Conservation (phyloP, 495 filamentous ascomycete species). For the Xylaria scruposa region DNA sequence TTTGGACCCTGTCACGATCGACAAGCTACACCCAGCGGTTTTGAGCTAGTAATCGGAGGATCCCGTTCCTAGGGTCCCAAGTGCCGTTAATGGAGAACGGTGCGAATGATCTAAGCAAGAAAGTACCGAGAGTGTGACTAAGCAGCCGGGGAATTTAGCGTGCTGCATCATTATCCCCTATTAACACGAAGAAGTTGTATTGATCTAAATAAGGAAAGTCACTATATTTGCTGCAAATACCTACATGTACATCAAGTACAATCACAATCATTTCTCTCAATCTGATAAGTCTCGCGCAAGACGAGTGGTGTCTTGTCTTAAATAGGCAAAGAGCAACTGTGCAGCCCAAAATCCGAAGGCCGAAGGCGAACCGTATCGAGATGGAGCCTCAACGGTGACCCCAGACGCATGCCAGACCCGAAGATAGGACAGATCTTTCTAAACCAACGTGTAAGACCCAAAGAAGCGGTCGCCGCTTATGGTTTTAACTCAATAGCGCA, state of each 20-base stretch:
- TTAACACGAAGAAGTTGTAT: background rate
- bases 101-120: background rate
- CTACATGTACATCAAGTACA: background rate
- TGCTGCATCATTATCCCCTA: background rate
- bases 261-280: background rate
- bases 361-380: background rate
- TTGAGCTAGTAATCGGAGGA: background rate
- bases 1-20: too few relatives aligned
- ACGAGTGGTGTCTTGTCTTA: background rate
- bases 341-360: background rate
- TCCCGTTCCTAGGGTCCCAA: background rate
- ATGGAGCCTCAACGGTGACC: background rate
- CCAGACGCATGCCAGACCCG: background rate
- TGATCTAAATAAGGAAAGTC: too few relatives aligned
- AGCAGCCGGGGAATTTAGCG: background rate
- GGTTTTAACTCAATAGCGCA: background rate
- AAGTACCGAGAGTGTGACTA: background rate
- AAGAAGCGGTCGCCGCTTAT: background rate
- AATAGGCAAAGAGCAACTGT: background rate
- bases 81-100: background rate
- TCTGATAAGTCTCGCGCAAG: background rate
- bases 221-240: too few relatives aligned
- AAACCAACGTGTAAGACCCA: background rate
- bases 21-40: background rate
- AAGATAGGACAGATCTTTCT: background rate